These are phyloP conservation scores for Claviceps capensis DNA, from an alignment of 2,329 filamentous ascomycete genomes.

Conservation along the genomic window DNA sequence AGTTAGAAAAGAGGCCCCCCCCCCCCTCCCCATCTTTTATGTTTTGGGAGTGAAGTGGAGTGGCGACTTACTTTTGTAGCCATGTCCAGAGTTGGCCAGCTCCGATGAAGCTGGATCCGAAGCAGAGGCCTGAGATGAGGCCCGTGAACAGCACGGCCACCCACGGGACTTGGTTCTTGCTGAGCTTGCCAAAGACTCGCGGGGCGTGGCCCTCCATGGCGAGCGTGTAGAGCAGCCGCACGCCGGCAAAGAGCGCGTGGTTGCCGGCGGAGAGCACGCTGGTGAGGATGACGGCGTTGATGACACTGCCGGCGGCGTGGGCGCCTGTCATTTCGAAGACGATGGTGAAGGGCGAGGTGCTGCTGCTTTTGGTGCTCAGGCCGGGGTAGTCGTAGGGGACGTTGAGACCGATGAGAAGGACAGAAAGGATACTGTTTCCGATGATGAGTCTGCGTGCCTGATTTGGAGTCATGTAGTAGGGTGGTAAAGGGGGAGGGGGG, in stretches of 20 bases:
- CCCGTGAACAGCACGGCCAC: slow-evolving; percentile 34
- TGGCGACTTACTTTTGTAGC: slow-evolving; percentile 42
- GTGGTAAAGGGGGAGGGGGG: neutral
- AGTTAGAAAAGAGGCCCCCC: neutral
- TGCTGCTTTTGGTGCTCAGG: slow-evolving; percentile 18
- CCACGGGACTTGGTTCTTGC: slow-evolving; percentile 23
- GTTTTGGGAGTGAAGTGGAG: neutral
- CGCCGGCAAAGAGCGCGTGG: slow-evolving; percentile 22
- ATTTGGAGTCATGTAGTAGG: neutral
- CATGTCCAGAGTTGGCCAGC: slow-evolving; percentile 52
- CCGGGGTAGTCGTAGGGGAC: slow-evolving; percentile 37
- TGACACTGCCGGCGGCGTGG: slow-evolving; percentile 34
- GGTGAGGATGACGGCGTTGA: slow-evolving; percentile 42
- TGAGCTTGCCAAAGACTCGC: slow-evolving; percentile 30
- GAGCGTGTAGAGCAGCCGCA: slow-evolving; percentile 22
- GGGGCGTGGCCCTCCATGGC: slow-evolving; percentile 38
- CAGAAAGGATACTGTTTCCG: slow-evolving; percentile 19
- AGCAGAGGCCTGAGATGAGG: slow-evolving; percentile 45
- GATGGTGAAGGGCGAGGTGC: slow-evolving; percentile 34
- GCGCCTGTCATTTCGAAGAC: slow-evolving; percentile 46
- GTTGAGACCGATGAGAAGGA: slow-evolving; percentile 39
- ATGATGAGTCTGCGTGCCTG: neutral
- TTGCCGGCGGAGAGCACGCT: slow-evolving; percentile 25
- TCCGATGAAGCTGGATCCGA: slow-evolving; percentile 51
- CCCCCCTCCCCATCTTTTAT: too few species aligned